Evolutionary conservation across 805 yeast species (phyloP).

Genomic region (Pichia gijzeniarum): DNA sequence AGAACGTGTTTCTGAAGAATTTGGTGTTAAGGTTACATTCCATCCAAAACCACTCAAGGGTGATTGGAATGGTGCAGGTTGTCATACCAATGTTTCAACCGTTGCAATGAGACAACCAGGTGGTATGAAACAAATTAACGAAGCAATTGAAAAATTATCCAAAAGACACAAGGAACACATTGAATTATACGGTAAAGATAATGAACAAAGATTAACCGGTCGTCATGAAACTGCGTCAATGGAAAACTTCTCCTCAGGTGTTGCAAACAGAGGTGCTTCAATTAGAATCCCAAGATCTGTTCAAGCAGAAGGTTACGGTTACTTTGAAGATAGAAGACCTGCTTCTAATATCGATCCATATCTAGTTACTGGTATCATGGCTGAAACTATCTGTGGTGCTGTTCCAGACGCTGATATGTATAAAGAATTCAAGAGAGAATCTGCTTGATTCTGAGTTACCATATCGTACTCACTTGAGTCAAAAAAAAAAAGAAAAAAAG

Average conservation of each 20-base stretch:
- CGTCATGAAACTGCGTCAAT: constrained; percentile 97
- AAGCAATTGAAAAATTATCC: constrained; percentile 86
- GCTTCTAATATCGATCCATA: constrained; percentile 99
- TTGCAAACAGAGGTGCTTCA: constrained; percentile 99
- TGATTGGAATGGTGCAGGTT: constrained; percentile 99
- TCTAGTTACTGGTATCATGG: constrained; percentile 96
- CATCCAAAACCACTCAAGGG: constrained; percentile 99
- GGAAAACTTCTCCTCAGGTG: constrained; percentile 90
- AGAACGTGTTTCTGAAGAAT: constrained; percentile 95
- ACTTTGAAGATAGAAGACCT: constrained; percentile 99
- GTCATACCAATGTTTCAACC: constrained; percentile 98
- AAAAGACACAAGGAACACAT: constrained; percentile 97
- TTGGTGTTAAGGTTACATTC: constrained; percentile 96
- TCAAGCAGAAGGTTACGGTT: constrained; percentile 95
- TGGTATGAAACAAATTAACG: constrained; percentile 92
- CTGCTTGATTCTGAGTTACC: constrained; percentile 21
- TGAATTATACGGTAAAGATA: constrained; percentile 90
- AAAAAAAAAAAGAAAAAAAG: background rate
- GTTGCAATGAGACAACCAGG: constrained; percentile 86
- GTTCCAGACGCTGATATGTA: constrained; percentile 94
- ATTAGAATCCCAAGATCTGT: constrained; percentile 98
- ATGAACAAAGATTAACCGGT: constrained; percentile 93
- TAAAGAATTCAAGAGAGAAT: constrained; percentile 80
- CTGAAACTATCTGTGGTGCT: constrained; percentile 93
- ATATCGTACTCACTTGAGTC: background rate